Evolutionary conservation across 495 filamentous ascomycete genomes (phyloP), one percentile per base, ranked within the genome.

Genomic region (Tirmania nivea): DNA sequence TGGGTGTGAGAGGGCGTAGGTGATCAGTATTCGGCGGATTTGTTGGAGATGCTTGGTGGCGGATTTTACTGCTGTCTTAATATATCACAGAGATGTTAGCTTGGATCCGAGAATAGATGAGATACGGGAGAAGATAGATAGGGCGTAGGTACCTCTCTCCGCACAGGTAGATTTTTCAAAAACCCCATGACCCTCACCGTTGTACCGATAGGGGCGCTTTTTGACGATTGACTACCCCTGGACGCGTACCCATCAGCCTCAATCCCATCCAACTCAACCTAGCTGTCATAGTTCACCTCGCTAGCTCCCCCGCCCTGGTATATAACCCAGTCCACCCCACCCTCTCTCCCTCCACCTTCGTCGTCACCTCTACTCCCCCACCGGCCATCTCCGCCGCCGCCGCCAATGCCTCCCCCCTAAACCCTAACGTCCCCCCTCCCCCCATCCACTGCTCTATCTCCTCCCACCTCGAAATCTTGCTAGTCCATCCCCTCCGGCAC

Each of bases 341-440:
- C n/a, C 71, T 61, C 56, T 94, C 83, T 0, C 78, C 73, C 48
- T 81, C 76, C 17, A 78, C 71, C 49, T 81, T 75, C 0, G 90
- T 96, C 3, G 73, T 81, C 35, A 95, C 67, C 1, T 68, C 71
- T 52, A 95, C 56, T 2, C 68, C 57, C 6, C 78, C 72, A 45
- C 8, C 39, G 12, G 73, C 82, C 57, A 93, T 63, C 54, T 84
- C 76, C 16, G 78, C 81, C 31, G 76, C 75, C 63, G 83, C 88
- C 0, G 87, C 84, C 50, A 96, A 66, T 10, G 90, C 87, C 63
- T 88, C 79, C 10, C 90, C 90, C 50, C 90, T 73, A 62, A 97
- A 97, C 0, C 90, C 90, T 37, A 94, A 69, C 2, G 72, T 81
- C n/a, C 67, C 72, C 0, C 79, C 78, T 16, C 78, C 83, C 3